Evolutionary conservation across 2,329 filamentous ascomycete species (phyloP).

Genomic region (Talaromyces sp.): DNA sequence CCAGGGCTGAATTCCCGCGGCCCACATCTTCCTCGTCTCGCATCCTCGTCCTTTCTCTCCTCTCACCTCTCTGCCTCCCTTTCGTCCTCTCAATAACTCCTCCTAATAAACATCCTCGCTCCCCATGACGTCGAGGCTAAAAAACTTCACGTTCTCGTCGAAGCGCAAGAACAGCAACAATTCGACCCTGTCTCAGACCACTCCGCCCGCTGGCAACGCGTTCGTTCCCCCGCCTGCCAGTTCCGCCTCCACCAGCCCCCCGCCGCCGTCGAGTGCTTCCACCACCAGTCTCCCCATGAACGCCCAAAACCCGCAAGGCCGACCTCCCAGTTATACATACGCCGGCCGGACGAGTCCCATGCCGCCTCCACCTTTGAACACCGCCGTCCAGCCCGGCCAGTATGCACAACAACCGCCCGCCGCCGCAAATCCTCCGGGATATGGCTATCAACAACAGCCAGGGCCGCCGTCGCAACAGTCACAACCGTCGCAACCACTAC

Average conservation of each 20-base stretch:
- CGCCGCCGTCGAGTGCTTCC: constrained; percentile 44
- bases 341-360: constrained; percentile 25
- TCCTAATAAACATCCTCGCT: constrained; percentile 32
- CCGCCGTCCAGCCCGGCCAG: constrained; percentile 51
- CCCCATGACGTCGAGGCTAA: constrained; percentile 52
- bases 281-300: constrained; percentile 56
- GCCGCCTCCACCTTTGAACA: constrained; percentile 23
- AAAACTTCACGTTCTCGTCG: constrained; percentile 46
- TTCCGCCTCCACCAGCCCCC: constrained; percentile 32
- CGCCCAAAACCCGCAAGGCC: constrained; percentile 52
- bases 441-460: constrained; percentile 40
- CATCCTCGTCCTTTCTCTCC: constrained; percentile 16
- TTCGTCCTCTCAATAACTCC: constrained; percentile 18
- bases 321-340: constrained; percentile 62
- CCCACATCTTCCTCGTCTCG: constrained; percentile 11
- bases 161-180: constrained; percentile 51
- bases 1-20: constrained; percentile 12
- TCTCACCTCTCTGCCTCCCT: constrained; percentile 15
- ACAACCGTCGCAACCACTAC: constrained; percentile 7
- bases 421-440: constrained; percentile 43
- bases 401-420: constrained; percentile 47
- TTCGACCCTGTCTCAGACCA: constrained; percentile 29
- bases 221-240: constrained; percentile 36
- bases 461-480: constrained; percentile 24
- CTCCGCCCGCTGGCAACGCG: constrained; percentile 28